phyloP scores from a whole-genome alignment of 768 basidiomycete species.

The Boletus edulis region DNA sequence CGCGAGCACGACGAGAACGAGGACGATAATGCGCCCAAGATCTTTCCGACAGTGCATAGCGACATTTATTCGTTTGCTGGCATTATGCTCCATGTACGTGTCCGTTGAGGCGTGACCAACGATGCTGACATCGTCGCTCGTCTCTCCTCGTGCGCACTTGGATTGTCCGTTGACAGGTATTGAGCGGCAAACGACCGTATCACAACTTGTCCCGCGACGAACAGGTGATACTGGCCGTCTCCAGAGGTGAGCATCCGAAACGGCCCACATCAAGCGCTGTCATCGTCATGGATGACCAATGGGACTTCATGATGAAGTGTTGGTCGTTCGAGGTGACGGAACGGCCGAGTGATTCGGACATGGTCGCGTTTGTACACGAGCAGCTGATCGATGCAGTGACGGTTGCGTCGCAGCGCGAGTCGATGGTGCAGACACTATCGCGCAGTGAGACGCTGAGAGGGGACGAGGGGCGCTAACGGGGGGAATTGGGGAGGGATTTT shows the following conservation, averaged over 20 bases:
- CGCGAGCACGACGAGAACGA: background rate
- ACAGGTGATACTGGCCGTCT: slow-evolving; percentile 19
- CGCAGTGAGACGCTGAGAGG: background rate
- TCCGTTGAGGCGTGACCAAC: background rate
- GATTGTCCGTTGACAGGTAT: slow-evolving; percentile 5
- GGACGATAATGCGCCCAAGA: background rate
- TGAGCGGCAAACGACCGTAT: slow-evolving; percentile 25
- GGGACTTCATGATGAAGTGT: slow-evolving; percentile 22
- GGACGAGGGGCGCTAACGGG: background rate
- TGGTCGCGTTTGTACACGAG: slow-evolving; percentile 21
- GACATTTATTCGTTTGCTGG: slow-evolving; percentile 38
- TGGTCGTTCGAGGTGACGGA: slow-evolving; percentile 27
- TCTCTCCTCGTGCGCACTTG: too few relatives aligned
- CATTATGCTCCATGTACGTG: slow-evolving; percentile 23
- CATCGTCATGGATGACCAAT: slow-evolving; percentile 19
- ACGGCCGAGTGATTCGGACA: slow-evolving; percentile 33
- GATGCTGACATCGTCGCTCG: background rate
- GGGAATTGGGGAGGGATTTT: background rate
- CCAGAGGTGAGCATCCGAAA: slow-evolving; percentile 6
- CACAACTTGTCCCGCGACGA: slow-evolving; percentile 18
- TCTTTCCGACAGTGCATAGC: slow-evolving; percentile 24
- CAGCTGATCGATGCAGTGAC: slow-evolving; percentile 10
- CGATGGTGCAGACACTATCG: background rate
- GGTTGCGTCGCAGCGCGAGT: background rate
- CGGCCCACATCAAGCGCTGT: slow-evolving; percentile 1